These are phyloP conservation scores for Fomitopsis schrenkii DNA, from an alignment of 1,284 basidiomycete genomes.

Conservation along the genomic window DNA sequence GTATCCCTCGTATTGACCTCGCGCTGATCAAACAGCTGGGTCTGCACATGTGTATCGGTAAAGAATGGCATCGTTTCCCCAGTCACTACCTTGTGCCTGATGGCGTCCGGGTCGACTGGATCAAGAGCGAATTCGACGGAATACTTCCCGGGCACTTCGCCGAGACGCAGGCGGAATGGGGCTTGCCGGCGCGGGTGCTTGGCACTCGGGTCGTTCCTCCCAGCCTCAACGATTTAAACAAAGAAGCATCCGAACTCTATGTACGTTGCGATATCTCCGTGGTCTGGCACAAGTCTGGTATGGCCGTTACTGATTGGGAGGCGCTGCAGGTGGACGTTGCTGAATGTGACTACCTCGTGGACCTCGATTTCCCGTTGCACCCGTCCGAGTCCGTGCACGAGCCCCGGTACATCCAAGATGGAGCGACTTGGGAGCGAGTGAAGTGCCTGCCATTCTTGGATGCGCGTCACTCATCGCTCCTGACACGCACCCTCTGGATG, in stretches of 20 bases:
- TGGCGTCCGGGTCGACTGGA: conserved; percentile 78
- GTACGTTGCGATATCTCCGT: conserved; percentile 45
- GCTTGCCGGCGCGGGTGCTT: conserved; percentile 53
- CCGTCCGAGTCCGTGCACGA: conserved; percentile 54
- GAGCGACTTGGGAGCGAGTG: conserved; percentile 71
- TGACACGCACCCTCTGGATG: conserved; percentile 76
- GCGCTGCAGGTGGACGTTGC: conserved; percentile 59
- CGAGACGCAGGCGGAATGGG: conserved; percentile 27
- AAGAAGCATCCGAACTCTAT: conserved; percentile 76
- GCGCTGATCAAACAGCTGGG: conserved; percentile 67
- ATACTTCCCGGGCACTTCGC: conserved; percentile 84
- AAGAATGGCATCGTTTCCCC: conserved; percentile 97
- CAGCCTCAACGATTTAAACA: conserved; percentile 87
- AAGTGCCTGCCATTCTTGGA: conserved; percentile 81
- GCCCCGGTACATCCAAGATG: conserved; percentile 71
- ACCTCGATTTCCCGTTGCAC: conserved; percentile 77
- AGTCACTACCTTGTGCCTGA: conserved; percentile 87
- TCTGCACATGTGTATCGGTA: conserved; percentile 83
- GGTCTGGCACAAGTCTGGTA: not conserved
- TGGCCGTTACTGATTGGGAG: not conserved
- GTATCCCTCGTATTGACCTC: conserved; percentile 59
- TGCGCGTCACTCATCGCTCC: conserved; percentile 61
- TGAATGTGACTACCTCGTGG: conserved; percentile 84
- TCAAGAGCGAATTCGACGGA: conserved; percentile 89
- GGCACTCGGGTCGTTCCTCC: conserved; percentile 63